A percentile compares a stretch with the other conserved stretches of the same genome.
Conservation (phyloP, 73 alveolate genomes). For the Breviolum minutum region DNA sequence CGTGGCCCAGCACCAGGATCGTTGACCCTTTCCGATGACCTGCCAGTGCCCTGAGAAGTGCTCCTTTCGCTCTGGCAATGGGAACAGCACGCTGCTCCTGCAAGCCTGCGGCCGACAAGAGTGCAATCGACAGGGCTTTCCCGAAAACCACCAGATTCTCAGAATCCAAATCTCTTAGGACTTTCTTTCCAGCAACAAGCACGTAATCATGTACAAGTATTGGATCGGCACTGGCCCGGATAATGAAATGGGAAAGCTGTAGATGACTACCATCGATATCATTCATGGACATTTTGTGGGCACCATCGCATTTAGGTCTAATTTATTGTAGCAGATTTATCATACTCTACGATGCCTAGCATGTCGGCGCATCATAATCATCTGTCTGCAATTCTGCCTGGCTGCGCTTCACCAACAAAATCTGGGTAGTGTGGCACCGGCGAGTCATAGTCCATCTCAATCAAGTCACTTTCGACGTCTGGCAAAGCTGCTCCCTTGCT, state of each 20-base stretch:
- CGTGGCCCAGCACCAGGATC: conserved; percentile 52
- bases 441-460: conserved; percentile 51
- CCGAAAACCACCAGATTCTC: neutral
- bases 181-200: too few species aligned
- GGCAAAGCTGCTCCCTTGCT: conserved; percentile 26
- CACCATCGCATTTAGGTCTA: neutral
- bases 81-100: conserved; percentile 51
- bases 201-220: too few species aligned
- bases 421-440: conserved; percentile 57
- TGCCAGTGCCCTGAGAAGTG: neutral
- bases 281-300: neutral
- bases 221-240: too few species aligned
- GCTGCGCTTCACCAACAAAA: conserved; percentile 64
- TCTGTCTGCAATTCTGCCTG: neutral
- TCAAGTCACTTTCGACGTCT: conserved; percentile 24
- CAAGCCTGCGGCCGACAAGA: neutral
- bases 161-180: too few species aligned
- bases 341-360: neutral
- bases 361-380: too few species aligned
- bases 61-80: conserved; percentile 21
- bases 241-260: too few species aligned
- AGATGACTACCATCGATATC: too few species aligned
- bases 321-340: neutral
- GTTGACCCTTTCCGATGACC: neutral
- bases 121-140: neutral